Percentiles rank a stretch among this genome's conserved stretches.
These are phyloP conservation scores for Isoetes engelmannii DNA, from an alignment of 83 land plant species.

Conservation along the genomic window DNA sequence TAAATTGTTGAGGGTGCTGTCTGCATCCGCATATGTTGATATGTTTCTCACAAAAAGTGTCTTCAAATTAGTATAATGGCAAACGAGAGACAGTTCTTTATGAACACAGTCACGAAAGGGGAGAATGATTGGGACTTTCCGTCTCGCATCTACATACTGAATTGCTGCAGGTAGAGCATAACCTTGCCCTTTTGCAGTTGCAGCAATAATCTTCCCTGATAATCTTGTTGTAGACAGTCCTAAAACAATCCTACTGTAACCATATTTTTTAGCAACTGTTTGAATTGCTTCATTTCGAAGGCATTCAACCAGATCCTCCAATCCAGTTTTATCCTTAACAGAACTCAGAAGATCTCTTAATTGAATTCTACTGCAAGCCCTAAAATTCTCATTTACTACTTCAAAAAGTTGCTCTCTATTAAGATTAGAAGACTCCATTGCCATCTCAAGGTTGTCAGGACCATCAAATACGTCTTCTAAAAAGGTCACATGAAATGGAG, in stretches of 20 bases:
- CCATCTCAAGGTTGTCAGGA: neutral
- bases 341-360: constrained; percentile 39
- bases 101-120: constrained; percentile 86
- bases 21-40: constrained; percentile 30
- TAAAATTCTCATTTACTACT: constrained; percentile 15
- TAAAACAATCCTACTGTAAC: constrained; percentile 66
- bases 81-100: constrained; percentile 62
- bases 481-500: constrained; percentile 45
- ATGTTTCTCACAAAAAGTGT: constrained; percentile 31
- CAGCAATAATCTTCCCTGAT: constrained; percentile 70
- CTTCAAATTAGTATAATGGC: constrained; percentile 62
- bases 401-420: neutral
- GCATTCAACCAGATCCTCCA: constrained; percentile 69
- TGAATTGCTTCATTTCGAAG: constrained; percentile 72
- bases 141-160: constrained; percentile 83
- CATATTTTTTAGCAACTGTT: constrained; percentile 73
- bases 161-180: constrained; percentile 80
- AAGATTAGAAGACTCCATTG: neutral
- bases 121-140: constrained; percentile 73
- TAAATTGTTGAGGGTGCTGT: constrained; percentile 60
- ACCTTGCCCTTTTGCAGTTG: constrained; percentile 94
- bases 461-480: constrained; percentile 44
- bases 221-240: constrained; percentile 74
- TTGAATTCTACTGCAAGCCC: constrained; percentile 10
- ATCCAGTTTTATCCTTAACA: constrained; percentile 69